Base-by-base conservation (phyloP, 495 filamentous ascomycete genomes). In the Podospora bellae-mahoneyi region DNA sequence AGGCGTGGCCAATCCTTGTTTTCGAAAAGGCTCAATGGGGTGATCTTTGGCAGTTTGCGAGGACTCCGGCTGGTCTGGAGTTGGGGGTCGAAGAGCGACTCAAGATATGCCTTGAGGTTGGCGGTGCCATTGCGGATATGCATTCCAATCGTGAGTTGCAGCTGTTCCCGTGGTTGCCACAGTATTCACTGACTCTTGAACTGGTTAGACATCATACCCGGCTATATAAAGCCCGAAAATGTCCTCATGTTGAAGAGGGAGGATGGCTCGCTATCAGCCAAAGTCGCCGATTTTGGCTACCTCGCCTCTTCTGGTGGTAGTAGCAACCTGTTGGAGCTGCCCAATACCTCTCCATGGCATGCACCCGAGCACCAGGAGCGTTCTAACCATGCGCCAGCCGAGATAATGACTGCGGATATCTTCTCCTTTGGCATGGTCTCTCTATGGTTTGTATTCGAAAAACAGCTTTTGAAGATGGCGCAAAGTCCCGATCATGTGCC, bases 371-470 rank as follows among this genome's bases (percentile, higher is more conserved):
- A 1, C 56, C 56, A 6, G 30, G 56, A 59, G 56, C 18, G 56
- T 16, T 15, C 56, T 59, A 16, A 32, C 4, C 30, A 5, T 7
- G 7, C 56, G 56, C 26, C 56, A 59, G 19, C 30, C 4, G 30
- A 59, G 26, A 19, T 18, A 59, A 59, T 9, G 16, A 59, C 6
- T 13, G 18, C 56, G 18, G 56, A 59, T 18, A 3, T 59, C 9
- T 59, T 59, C 56, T 59, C 56, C 16, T 59, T 59, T 59, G 56
- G 56, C 19, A 59, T 59, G 56, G 9, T 59, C 6, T 59, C 16
- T 59, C 56, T 59, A 9, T 59, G 56, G 56, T 18, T 59, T 18
- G 7, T 59, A 20, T 59, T 59, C 3, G 56, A 59, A 18, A 32
- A 32, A 0, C 3, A 32, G 7, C 30, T 32, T 4, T 7, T 32